These are phyloP conservation scores for Gorgonomyces haynaldii DNA, from an alignment of 192 early-diverging fungal species.

Conservation along the genomic window DNA sequence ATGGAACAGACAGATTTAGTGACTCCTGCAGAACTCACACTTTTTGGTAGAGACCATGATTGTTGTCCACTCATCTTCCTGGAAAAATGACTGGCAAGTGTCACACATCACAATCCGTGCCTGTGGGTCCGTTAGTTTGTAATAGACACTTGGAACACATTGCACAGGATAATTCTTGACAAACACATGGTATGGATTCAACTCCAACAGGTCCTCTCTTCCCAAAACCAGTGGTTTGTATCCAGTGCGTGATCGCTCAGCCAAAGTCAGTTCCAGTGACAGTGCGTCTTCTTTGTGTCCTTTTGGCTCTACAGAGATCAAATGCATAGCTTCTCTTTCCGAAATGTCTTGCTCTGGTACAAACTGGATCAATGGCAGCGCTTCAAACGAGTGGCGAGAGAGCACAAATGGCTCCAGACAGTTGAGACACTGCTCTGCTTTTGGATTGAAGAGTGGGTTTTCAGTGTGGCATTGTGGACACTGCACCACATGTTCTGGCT, in stretches of 20 bases:
- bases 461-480: slow-evolving; percentile 37
- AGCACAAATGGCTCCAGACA: slow-evolving; percentile 36
- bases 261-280: neutral
- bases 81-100: slow-evolving; percentile 36
- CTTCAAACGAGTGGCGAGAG: slow-evolving; percentile 42
- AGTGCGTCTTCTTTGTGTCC: neutral
- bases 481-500: slow-evolving; percentile 25
- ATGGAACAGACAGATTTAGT: too few relatives aligned
- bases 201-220: slow-evolving; percentile 19
- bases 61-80: slow-evolving; percentile 47
- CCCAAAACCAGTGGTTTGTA: slow-evolving; percentile 24
- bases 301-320: slow-evolving; percentile 12
- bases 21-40: too few relatives aligned
- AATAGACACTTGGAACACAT: slow-evolving; percentile 28
- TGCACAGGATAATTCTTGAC: slow-evolving; percentile 24
- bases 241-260: neutral
- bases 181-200: slow-evolving; percentile 27
- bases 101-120: slow-evolving; percentile 27
- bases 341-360: slow-evolving; percentile 26
- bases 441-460: slow-evolving; percentile 32
- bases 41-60: too few relatives aligned
- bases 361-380: slow-evolving; percentile 39
- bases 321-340: slow-evolving; percentile 22
- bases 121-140: slow-evolving; percentile 18
- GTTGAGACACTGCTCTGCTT: slow-evolving; percentile 27